Base-by-base conservation (phyloP, 257 asterid species). In the Primulina eburnea region DNA sequence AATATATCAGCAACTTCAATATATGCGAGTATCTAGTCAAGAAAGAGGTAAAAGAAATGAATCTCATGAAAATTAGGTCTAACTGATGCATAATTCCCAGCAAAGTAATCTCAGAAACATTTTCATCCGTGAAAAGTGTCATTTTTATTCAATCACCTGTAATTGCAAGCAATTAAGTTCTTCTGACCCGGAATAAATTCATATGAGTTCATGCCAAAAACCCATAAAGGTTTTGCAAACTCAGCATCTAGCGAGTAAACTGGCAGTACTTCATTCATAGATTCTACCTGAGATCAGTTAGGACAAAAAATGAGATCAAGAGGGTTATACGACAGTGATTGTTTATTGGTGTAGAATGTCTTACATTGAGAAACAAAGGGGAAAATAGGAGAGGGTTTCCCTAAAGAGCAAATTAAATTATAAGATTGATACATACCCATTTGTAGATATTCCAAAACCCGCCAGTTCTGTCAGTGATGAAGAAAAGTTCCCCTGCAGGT, bases 401-500 rank as follows among this genome's bases (percentile, higher is more conserved):
- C 56, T 68, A 60, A 34, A 32, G 62, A 72, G 37, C 60, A 26
- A 47, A 70, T 53, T 58, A 65, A 62, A 66, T 9, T 26, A 65
- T 57, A 73, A 61, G 57, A 76, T 52, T 74, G 73, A 64, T 57
- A 64, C 74, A 73, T 82, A 90, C 99, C 99, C 99, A 93, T 90
- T 71, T 86, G 86, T 86, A 79, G 85, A 93, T 86, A 82, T 93
- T 93, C 99, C 99, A 93, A 75, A 90, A 93, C 69, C 99, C 99
- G 79, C 78, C 82, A 57, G 80, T 81, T 72, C 99, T 85, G 78
- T 93, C 99, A 68, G 90, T 93, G 71, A 93, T 75, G 80, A 90
- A 93, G 86, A 78, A 93, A 76, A 90, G 88, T 75, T 93, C 97
- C 65, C 99, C 99, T 93, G 96, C 76, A 77, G 73, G 73, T 66